A percentile compares a stretch with the other conserved stretches of the same genome.
Evolutionary conservation across 2,329 filamentous ascomycete genomes (phyloP).

Genomic region (Tolypocladium cylindrosporum): DNA sequence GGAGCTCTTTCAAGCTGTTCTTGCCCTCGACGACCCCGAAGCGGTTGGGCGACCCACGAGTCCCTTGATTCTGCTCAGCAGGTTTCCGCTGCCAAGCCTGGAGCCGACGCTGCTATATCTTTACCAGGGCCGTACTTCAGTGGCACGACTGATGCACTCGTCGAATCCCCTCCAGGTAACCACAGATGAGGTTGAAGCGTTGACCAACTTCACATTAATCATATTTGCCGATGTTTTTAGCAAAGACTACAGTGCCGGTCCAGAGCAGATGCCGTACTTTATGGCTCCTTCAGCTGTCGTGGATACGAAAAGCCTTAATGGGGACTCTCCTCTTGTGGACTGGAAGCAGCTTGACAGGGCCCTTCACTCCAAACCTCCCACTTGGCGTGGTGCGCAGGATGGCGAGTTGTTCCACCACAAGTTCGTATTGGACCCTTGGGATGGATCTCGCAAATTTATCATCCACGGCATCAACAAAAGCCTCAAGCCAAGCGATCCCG

Average conservation of each 20-base stretch:
- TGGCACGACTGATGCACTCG: conserved; percentile 40
- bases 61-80: conserved; percentile 62
- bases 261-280: conserved; percentile 69
- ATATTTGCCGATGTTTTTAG: conserved; percentile 82
- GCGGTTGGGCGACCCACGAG: conserved; percentile 49
- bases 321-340: conserved; percentile 35
- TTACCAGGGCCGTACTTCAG: conserved; percentile 49
- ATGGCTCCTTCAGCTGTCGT: conserved; percentile 47
- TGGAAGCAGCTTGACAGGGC: conserved; percentile 46
- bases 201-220: conserved; percentile 66
- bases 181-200: conserved; percentile 32
- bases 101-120: conserved; percentile 66
- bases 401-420: conserved; percentile 40
- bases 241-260: conserved; percentile 63
- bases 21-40: conserved; percentile 47
- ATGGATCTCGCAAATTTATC: conserved; percentile 55
- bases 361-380: conserved; percentile 19
- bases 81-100: conserved; percentile 51
- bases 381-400: conserved; percentile 32
- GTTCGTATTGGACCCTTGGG: conserved; percentile 46
- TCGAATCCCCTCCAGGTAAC: conserved; percentile 30
- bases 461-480: conserved; percentile 41
- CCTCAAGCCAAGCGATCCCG: conserved; percentile 53
- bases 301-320: neutral
- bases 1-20: conserved; percentile 48